Conservation (phyloP, 495 filamentous ascomycete genomes). For the Viridothelium virens region DNA sequence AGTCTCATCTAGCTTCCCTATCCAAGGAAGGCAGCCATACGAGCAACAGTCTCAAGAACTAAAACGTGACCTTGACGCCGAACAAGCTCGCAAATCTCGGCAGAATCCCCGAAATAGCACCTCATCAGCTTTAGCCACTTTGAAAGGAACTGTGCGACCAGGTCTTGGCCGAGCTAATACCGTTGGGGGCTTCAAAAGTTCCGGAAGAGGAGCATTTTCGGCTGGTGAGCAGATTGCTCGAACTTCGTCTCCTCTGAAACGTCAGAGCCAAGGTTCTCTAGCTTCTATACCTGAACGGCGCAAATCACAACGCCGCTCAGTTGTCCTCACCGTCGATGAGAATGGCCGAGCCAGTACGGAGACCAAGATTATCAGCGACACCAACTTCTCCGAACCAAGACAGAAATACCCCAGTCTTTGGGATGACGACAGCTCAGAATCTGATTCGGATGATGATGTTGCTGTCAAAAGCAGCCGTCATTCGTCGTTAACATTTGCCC, state of each 20-base stretch:
- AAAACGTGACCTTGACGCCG: constrained; percentile 25
- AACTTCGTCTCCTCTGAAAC: constrained; percentile 28
- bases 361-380: constrained; percentile 25
- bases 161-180: constrained; percentile 30
- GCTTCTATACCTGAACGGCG: constrained; percentile 28
- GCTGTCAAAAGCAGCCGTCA: constrained; percentile 23
- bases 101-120: constrained; percentile 31
- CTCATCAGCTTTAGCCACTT: constrained; percentile 22
- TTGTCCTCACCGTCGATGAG: constrained; percentile 34
- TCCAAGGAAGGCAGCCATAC: constrained; percentile 25
- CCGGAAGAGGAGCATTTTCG: constrained; percentile 17
- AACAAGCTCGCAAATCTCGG: constrained; percentile 1
- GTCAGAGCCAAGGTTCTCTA: constrained; percentile 17
- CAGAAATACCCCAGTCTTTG: constrained; percentile 31
- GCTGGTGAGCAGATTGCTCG: constrained; percentile 16
- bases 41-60: constrained; percentile 27
- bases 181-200: constrained; percentile 25
- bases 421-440: constrained; percentile 31
- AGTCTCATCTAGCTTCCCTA: constrained; percentile 9
- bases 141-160: constrained; percentile 13
- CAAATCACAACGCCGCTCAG: constrained; percentile 29
- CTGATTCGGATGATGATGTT: constrained; percentile 28
- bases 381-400: constrained; percentile 23
- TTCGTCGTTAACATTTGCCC: constrained; percentile 31
- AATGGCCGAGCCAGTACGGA: constrained; percentile 35